These are phyloP conservation scores for Dioszegia aurantiaca DNA, from an alignment of 768 basidiomycete species.

Conservation along the genomic window DNA sequence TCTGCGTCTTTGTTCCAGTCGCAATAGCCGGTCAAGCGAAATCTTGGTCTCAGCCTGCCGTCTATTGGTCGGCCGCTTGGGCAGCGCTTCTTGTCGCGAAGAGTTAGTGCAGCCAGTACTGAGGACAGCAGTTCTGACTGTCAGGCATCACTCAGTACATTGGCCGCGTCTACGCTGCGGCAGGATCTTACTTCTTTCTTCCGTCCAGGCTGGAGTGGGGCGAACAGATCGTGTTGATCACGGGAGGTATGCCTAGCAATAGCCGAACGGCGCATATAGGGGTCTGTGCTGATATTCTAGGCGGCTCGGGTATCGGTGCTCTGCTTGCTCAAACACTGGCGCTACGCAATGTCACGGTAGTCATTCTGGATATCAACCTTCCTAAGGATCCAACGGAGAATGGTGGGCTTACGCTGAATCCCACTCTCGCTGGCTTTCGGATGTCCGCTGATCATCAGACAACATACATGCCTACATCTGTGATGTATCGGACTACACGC, in stretches of 20 bases:
- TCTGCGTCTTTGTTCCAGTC: constrained; percentile 72
- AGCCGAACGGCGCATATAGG: neutral
- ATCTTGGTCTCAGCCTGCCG: constrained; percentile 57
- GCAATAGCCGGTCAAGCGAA: constrained; percentile 72
- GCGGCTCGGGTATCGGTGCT: constrained; percentile 84
- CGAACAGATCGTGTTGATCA: constrained; percentile 83
- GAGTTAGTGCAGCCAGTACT: constrained; percentile 54
- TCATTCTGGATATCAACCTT: constrained; percentile 79
- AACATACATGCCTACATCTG: constrained; percentile 84
- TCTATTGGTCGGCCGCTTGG: constrained; percentile 60
- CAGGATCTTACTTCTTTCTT: constrained; percentile 62
- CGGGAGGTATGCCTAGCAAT: constrained; percentile 65
- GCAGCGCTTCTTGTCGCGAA: constrained; percentile 65
- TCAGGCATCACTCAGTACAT: constrained; percentile 69
- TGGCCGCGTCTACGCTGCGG: constrained; percentile 71
- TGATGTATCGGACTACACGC: constrained; percentile 73
- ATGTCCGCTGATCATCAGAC: constrained; percentile 54
- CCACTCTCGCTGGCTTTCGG: neutral
- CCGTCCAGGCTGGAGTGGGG: constrained; percentile 73
- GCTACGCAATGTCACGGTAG: constrained; percentile 73
- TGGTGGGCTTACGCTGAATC: constrained; percentile 57
- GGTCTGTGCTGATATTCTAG: constrained; percentile 52
- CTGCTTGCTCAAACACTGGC: constrained; percentile 83
- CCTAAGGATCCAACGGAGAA: constrained; percentile 65
- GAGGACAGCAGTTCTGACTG: constrained; percentile 8